These are phyloP conservation scores for Skeletonema potamos DNA, from an alignment of 108 stramenopile genomes.

Conservation along the genomic window DNA sequence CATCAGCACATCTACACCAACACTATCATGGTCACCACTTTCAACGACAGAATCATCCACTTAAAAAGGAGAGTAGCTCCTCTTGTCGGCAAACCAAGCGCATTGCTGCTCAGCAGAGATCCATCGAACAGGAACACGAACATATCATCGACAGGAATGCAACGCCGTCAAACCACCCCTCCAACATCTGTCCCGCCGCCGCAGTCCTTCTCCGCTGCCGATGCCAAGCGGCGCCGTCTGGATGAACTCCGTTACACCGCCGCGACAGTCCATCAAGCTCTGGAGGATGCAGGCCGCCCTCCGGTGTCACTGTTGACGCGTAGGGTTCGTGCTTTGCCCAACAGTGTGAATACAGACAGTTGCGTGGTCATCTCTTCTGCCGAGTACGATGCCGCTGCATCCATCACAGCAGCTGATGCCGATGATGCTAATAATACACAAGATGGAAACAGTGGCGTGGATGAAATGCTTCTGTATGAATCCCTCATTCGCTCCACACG, in stretches of 20 bases:
- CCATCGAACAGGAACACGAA: background rate
- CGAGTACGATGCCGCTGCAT: conserved; percentile 4
- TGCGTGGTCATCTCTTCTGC: conserved; percentile 19
- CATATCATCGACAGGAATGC: background rate
- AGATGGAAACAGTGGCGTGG: background rate
- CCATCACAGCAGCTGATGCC: no score
- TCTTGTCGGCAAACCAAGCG: conserved; percentile 7
- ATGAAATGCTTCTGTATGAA: conserved; percentile 5
- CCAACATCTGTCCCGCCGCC: background rate
- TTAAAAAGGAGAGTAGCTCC: conserved; percentile 4
- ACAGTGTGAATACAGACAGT: conserved; percentile 14
- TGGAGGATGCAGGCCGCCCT: conserved; percentile 16
- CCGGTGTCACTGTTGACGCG: background rate
- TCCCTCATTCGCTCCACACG: conserved; percentile 19
- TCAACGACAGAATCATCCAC: conserved; percentile 10
- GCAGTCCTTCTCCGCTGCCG: background rate
- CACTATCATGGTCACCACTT: conserved; percentile 38
- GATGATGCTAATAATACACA: background rate
- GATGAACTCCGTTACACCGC: conserved; percentile 30
- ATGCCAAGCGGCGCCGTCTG: background rate
- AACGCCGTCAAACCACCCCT: background rate
- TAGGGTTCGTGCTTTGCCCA: conserved; percentile 17
- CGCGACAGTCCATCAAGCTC: conserved; percentile 7
- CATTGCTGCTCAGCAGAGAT: background rate
- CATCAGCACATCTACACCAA: background rate